These are phyloP conservation scores for Chlamydomonas sphaeroides DNA, from an alignment of 139 green algal species.

Conservation along the genomic window DNA sequence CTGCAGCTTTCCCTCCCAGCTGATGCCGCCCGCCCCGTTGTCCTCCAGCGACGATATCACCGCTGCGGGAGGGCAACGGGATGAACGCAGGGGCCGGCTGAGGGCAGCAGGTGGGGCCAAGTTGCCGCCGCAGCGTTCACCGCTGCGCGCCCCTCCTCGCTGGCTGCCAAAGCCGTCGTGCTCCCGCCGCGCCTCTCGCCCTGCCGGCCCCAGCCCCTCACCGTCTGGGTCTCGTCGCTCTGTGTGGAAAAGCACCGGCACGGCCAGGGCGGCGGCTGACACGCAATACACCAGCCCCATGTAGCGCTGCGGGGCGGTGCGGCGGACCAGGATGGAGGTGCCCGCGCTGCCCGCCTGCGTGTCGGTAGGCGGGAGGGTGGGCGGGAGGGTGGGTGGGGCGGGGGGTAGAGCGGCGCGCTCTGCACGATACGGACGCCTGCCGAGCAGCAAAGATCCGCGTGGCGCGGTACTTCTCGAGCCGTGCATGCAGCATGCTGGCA, in stretches of 20 bases:
- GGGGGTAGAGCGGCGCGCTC: too few relatives aligned
- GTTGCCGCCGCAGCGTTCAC: not conserved
- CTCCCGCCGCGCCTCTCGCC: not conserved
- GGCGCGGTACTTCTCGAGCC: too few relatives aligned
- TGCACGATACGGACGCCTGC: too few relatives aligned
- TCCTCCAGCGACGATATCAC: constrained; percentile 43
- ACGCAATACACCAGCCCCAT: constrained; percentile 88
- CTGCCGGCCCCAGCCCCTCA: not conserved
- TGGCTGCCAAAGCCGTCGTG: too few relatives aligned
- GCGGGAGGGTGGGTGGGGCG: not conserved
- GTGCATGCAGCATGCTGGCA: too few relatives aligned
- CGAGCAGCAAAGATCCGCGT: too few relatives aligned
- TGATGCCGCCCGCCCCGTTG: constrained; percentile 61
- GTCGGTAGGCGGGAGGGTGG: not conserved
- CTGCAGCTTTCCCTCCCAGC: constrained; percentile 77
- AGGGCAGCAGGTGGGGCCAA: too few relatives aligned
- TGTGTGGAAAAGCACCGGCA: constrained; percentile 67
- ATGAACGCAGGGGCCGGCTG: not conserved
- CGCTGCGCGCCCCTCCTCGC: too few relatives aligned
- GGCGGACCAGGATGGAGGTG: constrained; percentile 62
- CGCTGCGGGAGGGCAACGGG: not conserved
- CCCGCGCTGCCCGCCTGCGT: constrained; percentile 69
- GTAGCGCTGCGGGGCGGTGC: constrained; percentile 71
- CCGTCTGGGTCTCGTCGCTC: not conserved
- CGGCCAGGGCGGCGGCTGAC: constrained; percentile 64